Percentiles rank a stretch among this genome's conserved stretches.
Evolutionary conservation across 768 basidiomycete genomes (phyloP).

Genomic region (Fistulinella prunicolor): DNA sequence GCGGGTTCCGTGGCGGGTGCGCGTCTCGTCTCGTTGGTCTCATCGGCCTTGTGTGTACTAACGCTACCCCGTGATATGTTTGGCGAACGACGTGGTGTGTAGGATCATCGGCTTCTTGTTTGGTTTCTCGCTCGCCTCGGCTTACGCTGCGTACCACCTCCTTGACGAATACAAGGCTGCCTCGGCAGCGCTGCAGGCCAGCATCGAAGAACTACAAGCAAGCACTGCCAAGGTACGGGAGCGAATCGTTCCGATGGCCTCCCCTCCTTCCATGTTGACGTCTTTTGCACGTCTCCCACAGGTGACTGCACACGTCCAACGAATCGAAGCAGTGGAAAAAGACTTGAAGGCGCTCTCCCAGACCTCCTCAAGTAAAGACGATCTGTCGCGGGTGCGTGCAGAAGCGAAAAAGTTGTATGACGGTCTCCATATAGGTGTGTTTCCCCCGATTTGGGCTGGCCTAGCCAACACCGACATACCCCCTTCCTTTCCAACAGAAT

Average conservation of each 20-base stretch:
- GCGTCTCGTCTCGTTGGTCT: slow-evolving; percentile 15
- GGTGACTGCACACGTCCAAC: slow-evolving; percentile 79
- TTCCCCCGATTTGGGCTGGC: slow-evolving; percentile 5
- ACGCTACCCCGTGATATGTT: too few relatives aligned
- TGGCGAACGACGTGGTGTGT: too few relatives aligned
- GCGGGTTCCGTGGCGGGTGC: slow-evolving; percentile 67
- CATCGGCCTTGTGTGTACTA: slow-evolving; percentile 2
- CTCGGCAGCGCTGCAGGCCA: slow-evolving; percentile 81
- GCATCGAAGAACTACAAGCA: slow-evolving; percentile 80
- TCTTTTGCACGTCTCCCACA: slow-evolving; percentile 26
- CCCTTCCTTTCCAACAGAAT: slow-evolving; percentile 45
- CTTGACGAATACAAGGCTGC: slow-evolving; percentile 89
- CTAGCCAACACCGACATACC: background rate
- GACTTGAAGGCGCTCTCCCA: slow-evolving; percentile 75
- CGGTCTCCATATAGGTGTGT: slow-evolving; percentile 72
- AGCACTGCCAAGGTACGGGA: slow-evolving; percentile 72
- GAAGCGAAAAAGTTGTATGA: slow-evolving; percentile 89
- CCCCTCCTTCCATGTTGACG: background rate
- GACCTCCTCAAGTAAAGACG: slow-evolving; percentile 71
- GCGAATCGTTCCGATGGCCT: background rate
- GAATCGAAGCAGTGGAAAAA: slow-evolving; percentile 88
- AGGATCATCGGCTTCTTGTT: slow-evolving; percentile 85
- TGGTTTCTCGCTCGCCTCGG: slow-evolving; percentile 87
- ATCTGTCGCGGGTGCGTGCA: slow-evolving; percentile 66
- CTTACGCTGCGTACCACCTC: slow-evolving; percentile 82